phyloP scores from a whole-genome alignment of 192 early-diverging fungal genomes.

The Physocladia obscura region DNA sequence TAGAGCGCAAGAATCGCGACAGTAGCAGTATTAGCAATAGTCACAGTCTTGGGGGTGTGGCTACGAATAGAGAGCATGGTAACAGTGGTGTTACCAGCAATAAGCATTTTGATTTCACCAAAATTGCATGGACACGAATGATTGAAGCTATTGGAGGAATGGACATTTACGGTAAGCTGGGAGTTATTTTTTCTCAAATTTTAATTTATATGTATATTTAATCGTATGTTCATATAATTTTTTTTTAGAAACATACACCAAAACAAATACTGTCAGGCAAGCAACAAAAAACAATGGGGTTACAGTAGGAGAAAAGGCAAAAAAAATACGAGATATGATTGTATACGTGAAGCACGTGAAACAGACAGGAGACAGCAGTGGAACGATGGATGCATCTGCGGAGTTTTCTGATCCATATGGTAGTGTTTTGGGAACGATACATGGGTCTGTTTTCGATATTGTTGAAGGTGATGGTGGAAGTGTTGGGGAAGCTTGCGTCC shows the following conservation, averaged over 20 bases:
- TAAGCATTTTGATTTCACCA: neutral
- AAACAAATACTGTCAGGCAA: too few species aligned
- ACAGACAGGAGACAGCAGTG: neutral
- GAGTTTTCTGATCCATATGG: constrained; percentile 10
- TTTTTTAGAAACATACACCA: constrained; percentile 1
- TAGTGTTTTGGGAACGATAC: neutral
- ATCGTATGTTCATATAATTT: neutral
- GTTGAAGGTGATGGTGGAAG: neutral
- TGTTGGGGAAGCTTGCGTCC: neutral
- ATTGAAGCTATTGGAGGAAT: neutral
- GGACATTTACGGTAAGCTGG: neutral
- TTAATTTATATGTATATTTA: neutral
- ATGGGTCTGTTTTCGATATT: constrained; percentile 14
- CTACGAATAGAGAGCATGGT: neutral
- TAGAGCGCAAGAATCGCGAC: neutral
- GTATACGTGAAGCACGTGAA: neutral
- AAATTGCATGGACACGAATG: neutral
- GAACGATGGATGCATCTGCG: constrained; percentile 4
- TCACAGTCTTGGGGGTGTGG: neutral
- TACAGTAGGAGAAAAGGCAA: neutral
- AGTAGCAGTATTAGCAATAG: neutral
- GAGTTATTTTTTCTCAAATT: neutral
- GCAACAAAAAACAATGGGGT: neutral
- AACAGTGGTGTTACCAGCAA: neutral
- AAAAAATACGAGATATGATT: constrained; percentile 4